Percentiles rank a stretch among this genome's conserved stretches.
phyloP scores from a whole-genome alignment of 371 early-diverging fungal genomes.

The Cokeromyces recurvatus region DNA sequence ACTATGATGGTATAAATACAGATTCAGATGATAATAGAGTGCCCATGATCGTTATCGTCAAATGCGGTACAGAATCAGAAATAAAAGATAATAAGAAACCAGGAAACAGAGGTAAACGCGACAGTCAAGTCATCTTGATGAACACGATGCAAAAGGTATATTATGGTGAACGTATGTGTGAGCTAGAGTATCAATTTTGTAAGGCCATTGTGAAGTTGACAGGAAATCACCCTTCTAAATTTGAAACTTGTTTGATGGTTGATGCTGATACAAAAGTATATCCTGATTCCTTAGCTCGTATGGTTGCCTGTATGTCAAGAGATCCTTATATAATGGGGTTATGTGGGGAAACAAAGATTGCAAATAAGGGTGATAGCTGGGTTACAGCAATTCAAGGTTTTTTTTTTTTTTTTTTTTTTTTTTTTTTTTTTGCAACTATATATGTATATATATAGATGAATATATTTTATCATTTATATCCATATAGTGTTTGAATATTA shows the following conservation, averaged over 20 bases:
- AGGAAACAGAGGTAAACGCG: slow-evolving; percentile 54
- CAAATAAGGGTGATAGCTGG: slow-evolving; percentile 80
- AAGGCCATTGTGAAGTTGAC: slow-evolving; percentile 81
- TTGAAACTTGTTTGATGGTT: slow-evolving; percentile 93
- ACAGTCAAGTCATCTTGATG: slow-evolving; percentile 80
- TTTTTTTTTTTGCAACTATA: too few relatives aligned
- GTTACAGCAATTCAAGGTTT: slow-evolving; percentile 89
- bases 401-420: too few relatives aligned
- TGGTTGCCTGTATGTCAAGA: slow-evolving; percentile 76
- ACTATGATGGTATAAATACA: slow-evolving; percentile 59
- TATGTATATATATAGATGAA: too few relatives aligned
- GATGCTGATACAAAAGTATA: slow-evolving; percentile 96
- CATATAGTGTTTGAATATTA: slow-evolving; percentile 95
- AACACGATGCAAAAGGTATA: slow-evolving; percentile 86
- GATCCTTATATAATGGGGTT: slow-evolving; percentile 80
- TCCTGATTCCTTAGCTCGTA: slow-evolving; percentile 74
- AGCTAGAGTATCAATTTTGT: slow-evolving; percentile 94
- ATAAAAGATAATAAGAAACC: slow-evolving; percentile 46
- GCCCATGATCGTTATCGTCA: slow-evolving; percentile 72
- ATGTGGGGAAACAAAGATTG: slow-evolving; percentile 88
- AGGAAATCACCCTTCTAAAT: slow-evolving; percentile 79
- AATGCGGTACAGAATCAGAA: slow-evolving; percentile 78
- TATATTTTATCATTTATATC: too few relatives aligned
- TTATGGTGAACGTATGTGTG: slow-evolving; percentile 93
- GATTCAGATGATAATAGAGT: slow-evolving; percentile 42